Evolutionary conservation across 2,329 filamentous ascomycete species (phyloP), one percentile per base, ranked within the genome.

Genomic region (Monosporascus sp.): DNA sequence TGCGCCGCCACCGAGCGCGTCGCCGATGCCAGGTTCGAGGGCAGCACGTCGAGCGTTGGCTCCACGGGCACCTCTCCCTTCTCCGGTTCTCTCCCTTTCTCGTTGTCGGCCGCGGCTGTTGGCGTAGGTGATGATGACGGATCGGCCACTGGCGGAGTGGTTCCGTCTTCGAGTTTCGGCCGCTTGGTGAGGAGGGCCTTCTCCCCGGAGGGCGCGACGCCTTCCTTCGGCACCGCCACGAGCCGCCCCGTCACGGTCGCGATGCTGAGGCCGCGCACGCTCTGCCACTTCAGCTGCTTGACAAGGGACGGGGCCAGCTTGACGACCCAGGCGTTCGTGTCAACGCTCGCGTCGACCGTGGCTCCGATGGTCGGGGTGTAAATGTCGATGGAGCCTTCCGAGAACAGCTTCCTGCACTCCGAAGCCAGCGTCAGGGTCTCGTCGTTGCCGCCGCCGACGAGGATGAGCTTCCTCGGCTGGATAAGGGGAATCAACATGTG

Each of bases 261-360:
- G 53, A 99, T 90, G 40, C 91, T 89, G 7, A 97, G 77, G 2
- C 89, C 91, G 52, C 91, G 86, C 24, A 97, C 91, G 54, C 90
- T 92, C 73, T 97, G 94, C 94, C 94, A 97, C 66, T 90, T 90
- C 55, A 99, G 79, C 61, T 88, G 88, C 71, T 90, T 90, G 55
- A 96, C 88, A 20, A 99, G 83, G 45, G 83, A 77, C 61, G 93
- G 90, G 48, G 90, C 91, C 19, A 99, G 80, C 71, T 92, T 96
- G 56, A 99, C 89, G 24, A 90, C 87, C 94, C 95, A 99, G 4
- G 94, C 92, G 68, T 97, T 97, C 5, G 93, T 97, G 68, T 99
- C 94, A 43, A 97, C 93, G 65, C 92, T 97, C 14, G 93, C 94
- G 69, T 99, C 87, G 43, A 99, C 80, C 16, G 79, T 76, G 36